Evolutionary conservation across 1,284 basidiomycete genomes (phyloP).

Genomic region (Ceratobasidium sp.): DNA sequence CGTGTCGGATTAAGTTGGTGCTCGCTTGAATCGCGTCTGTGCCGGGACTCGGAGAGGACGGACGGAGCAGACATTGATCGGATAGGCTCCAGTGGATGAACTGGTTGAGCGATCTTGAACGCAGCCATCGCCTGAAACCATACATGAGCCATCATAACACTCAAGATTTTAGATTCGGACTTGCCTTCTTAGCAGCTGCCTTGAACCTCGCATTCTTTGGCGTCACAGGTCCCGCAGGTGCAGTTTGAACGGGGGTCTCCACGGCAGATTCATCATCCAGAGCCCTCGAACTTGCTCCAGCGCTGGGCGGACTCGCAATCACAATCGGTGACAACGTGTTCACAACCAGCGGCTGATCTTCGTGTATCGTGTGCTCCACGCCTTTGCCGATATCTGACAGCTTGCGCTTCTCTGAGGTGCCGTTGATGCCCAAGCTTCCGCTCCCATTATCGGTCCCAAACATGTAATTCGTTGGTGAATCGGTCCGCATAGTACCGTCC

Average conservation of each 20-base stretch:
- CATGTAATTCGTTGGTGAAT: constrained; percentile 29
- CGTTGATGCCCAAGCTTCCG: constrained; percentile 17
- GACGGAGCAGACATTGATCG: constrained; percentile 37
- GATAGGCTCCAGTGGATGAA: neutral
- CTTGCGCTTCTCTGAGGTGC: constrained; percentile 27
- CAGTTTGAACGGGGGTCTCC: neutral
- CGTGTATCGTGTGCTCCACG: constrained; percentile 11
- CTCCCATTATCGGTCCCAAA: constrained; percentile 20
- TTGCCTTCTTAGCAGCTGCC: constrained; percentile 22
- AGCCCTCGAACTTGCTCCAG: neutral
- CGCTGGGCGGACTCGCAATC: constrained; percentile 6
- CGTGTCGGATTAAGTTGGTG: neutral
- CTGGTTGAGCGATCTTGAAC: constrained; percentile 4
- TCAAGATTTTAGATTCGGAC: neutral
- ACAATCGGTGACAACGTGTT: constrained; percentile 20
- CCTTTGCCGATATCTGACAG: constrained; percentile 32
- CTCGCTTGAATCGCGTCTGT: constrained; percentile 34
- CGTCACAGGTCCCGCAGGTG: neutral
- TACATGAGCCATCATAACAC: neutral
- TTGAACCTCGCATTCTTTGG: constrained; percentile 3
- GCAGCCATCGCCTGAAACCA: constrained; percentile 14
- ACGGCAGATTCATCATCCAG: neutral
- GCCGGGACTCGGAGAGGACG: constrained; percentile 7
- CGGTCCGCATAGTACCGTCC: constrained; percentile 22
- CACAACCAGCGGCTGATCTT: constrained; percentile 17